Percentiles rank a stretch among this genome's conserved stretches.
These are phyloP conservation scores for Phytophthora rubi DNA, from an alignment of 352 stramenopile species.

Conservation along the genomic window DNA sequence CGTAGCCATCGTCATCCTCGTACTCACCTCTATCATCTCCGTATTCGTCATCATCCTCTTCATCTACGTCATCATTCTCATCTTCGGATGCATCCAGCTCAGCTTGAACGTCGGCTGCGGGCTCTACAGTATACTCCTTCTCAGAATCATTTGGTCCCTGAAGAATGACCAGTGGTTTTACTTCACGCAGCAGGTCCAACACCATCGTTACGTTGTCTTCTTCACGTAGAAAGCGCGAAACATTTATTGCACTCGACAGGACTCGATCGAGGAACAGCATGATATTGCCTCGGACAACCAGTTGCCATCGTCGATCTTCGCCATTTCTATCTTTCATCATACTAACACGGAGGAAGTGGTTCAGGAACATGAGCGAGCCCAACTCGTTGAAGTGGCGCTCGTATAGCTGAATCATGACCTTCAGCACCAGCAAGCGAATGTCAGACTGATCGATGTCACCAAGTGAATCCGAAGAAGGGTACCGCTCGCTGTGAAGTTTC, in stretches of 20 bases:
- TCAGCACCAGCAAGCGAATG: constrained; percentile 82
- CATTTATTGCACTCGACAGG: constrained; percentile 80
- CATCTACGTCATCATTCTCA: constrained; percentile 42
- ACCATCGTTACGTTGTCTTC: constrained; percentile 79
- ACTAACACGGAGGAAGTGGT: constrained; percentile 80
- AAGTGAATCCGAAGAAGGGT: constrained; percentile 41
- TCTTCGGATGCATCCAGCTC: constrained; percentile 71
- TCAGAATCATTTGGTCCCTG: constrained; percentile 71
- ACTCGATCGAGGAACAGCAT: constrained; percentile 85
- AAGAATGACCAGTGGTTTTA: constrained; percentile 75
- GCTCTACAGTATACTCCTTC: constrained; percentile 77
- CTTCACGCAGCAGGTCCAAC: constrained; percentile 75
- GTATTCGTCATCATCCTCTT: constrained; percentile 44
- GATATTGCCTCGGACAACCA: constrained; percentile 85
- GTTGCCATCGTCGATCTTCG: constrained; percentile 62
- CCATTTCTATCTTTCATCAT: constrained; percentile 69
- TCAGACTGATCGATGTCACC: constrained; percentile 63
- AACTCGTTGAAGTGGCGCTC: constrained; percentile 81
- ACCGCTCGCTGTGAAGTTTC: constrained; percentile 29
- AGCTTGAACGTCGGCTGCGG: constrained; percentile 53
- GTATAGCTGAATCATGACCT: constrained; percentile 90
- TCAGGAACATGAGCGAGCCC: constrained; percentile 82
- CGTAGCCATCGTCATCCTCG: constrained; percentile 45
- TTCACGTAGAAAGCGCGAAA: constrained; percentile 79
- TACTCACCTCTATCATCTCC: constrained; percentile 51